These are phyloP conservation scores for Alopecurus myosuroides DNA, from an alignment of 176 grass and related monocot genomes.

Conservation along the genomic window DNA sequence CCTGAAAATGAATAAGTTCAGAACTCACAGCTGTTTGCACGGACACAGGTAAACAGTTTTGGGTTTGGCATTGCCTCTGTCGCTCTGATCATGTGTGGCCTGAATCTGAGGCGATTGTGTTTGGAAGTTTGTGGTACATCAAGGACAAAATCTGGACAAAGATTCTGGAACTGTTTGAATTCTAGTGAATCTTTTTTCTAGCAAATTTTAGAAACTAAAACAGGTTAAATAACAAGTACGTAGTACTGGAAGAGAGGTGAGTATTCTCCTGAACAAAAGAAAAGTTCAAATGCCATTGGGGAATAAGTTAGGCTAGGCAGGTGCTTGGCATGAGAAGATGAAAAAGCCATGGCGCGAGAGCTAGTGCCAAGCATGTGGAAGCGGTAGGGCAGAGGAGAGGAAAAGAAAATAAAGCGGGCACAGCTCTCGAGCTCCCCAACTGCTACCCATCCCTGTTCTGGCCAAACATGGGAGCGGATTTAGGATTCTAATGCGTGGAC, in stretches of 20 bases:
- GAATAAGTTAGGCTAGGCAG: not conserved
- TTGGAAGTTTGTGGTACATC: not conserved
- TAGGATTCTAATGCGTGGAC: slow-evolving; percentile 41
- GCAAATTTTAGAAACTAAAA: not conserved
- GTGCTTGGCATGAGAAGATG: not conserved
- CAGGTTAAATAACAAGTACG: not conserved
- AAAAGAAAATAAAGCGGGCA: not conserved
- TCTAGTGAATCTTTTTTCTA: not conserved
- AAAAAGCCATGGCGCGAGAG: slow-evolving; percentile 1
- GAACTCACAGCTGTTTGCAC: not conserved
- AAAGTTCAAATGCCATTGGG: not conserved
- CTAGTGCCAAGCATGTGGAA: slow-evolving; percentile 12
- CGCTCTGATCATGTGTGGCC: too few species aligned
- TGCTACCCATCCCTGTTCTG: not conserved
- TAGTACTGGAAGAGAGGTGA: too few species aligned
- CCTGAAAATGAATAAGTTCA: too few species aligned
- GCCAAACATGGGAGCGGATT: not conserved
- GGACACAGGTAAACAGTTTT: not conserved
- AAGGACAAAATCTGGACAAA: not conserved
- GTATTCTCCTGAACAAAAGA: not conserved
- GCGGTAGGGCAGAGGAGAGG: not conserved
- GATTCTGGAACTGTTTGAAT: not conserved
- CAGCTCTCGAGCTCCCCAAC: slow-evolving; percentile 21
- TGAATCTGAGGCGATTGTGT: not conserved
- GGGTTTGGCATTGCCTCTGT: not conserved